A percentile compares a stretch with the other conserved stretches of the same genome.
Conservation (phyloP, 495 filamentous ascomycete species). For the Cairneyella variabilis region DNA sequence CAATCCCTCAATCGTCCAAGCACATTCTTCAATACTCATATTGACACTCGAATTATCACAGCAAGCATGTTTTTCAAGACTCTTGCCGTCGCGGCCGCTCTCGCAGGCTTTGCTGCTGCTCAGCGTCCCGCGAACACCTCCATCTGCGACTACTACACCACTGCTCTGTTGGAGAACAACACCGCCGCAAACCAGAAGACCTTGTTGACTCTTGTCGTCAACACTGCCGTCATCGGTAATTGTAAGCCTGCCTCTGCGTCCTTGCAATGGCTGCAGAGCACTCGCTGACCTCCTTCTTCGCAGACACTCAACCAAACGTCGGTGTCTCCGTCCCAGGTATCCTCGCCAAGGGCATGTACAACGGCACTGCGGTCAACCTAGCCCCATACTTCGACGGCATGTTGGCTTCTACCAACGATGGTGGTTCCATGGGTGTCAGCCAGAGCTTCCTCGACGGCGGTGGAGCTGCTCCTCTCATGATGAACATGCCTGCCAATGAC, state of each 20-base stretch:
- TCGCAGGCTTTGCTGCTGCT: conserved; percentile 28
- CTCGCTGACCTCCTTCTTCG: too few species aligned
- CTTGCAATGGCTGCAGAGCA: too few species aligned
- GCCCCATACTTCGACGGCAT: conserved; percentile 49
- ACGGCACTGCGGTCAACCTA: conserved; percentile 47
- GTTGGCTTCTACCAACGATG: conserved; percentile 42
- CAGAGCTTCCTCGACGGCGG: conserved; percentile 55
- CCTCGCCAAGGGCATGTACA: conserved; percentile 38
- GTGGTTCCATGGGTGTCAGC: conserved; percentile 31
- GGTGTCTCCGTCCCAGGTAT: conserved; percentile 46
- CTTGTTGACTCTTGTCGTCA: conserved; percentile 49
- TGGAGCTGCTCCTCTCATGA: conserved; percentile 44
- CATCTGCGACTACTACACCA: conserved; percentile 55
- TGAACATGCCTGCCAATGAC: conserved; percentile 44
- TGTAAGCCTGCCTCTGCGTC: too few species aligned
- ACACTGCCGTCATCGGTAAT: conserved; percentile 53
- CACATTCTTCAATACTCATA: background rate
- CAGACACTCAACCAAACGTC: conserved; percentile 44
- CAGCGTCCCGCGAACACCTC: conserved; percentile 41
- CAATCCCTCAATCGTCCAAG: too few species aligned
- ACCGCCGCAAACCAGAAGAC: conserved; percentile 48
- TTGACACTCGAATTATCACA: background rate
- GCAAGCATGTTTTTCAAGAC: conserved; percentile 25
- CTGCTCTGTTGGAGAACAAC: conserved; percentile 45
- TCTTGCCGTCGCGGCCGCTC: conserved; percentile 25